Evolutionary conservation across 2,329 filamentous ascomycete species (phyloP).

Genomic region (Stylonectria norvegica): DNA sequence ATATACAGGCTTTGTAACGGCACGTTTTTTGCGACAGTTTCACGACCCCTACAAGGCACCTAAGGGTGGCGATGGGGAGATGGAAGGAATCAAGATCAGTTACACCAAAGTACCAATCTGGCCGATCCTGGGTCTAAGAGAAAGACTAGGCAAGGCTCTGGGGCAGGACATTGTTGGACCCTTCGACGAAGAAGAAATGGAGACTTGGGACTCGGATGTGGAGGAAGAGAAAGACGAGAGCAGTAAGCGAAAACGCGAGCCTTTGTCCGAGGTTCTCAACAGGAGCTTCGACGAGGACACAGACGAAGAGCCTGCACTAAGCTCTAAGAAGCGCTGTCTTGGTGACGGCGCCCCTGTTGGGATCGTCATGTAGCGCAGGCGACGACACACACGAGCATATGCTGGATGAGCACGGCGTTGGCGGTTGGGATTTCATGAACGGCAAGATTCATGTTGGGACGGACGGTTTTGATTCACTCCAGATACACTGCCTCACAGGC

Average conservation of each 20-base stretch:
- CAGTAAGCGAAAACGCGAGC: constrained; percentile 35
- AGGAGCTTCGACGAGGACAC: constrained; percentile 40
- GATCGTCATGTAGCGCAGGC: constrained; percentile 25
- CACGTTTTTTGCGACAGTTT: constrained; percentile 48
- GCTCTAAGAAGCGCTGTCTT: constrained; percentile 35
- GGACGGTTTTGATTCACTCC: not conserved
- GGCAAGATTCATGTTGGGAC: not conserved
- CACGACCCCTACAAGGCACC: constrained; percentile 44
- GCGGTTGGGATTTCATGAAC: not conserved
- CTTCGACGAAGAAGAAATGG: constrained; percentile 39
- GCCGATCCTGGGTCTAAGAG: constrained; percentile 53
- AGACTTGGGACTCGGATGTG: constrained; percentile 43
- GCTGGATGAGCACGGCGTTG: not conserved
- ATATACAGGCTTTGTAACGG: constrained; percentile 49
- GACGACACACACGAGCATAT: not conserved
- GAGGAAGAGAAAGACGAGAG: constrained; percentile 34
- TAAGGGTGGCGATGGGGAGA: constrained; percentile 16
- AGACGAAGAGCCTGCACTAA: constrained; percentile 30
- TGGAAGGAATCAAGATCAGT: constrained; percentile 42
- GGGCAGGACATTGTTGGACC: constrained; percentile 48
- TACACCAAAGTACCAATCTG: constrained; percentile 50
- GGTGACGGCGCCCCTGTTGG: constrained; percentile 29
- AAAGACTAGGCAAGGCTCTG: constrained; percentile 52
- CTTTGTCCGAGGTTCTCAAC: constrained; percentile 37
- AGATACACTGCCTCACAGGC: not conserved